Evolutionary conservation across 1,139 yeast species (phyloP).

Genomic region (Taphrina sp.): DNA sequence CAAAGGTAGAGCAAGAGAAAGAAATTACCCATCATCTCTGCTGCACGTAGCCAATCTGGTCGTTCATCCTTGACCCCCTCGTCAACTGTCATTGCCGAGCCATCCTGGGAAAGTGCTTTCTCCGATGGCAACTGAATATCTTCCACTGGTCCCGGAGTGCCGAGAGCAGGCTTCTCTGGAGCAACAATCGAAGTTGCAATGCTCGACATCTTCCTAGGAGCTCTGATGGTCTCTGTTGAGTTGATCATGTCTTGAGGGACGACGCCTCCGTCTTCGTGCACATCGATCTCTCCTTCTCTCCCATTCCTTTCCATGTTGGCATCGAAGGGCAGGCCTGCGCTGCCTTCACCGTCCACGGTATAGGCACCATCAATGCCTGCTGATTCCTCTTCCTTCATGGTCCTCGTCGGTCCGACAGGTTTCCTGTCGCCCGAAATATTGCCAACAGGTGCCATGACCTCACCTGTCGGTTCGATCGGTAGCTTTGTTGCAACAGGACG

Average conservation of each 20-base stretch:
- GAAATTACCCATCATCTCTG: conserved; percentile 28
- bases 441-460: conserved; percentile 24
- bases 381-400: conserved; percentile 14
- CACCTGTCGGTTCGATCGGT: conserved; percentile 28
- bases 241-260: conserved; percentile 19
- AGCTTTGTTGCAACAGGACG: conserved; percentile 21
- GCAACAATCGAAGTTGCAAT: conserved; percentile 2
- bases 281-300: conserved; percentile 24
- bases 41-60: conserved; percentile 33
- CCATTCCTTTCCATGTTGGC: conserved; percentile 7
- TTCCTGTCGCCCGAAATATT: conserved; percentile 12
- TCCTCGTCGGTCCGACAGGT: conserved; percentile 25
- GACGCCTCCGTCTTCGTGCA: conserved; percentile 21
- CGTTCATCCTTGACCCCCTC: conserved; percentile 24
- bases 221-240: conserved; percentile 16
- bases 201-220: conserved; percentile 14
- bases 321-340: conserved; percentile 34
- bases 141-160: conserved; percentile 19
- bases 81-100: conserved; percentile 5
- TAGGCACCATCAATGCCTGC: conserved; percentile 24
- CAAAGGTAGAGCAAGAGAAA: too few relatives aligned
- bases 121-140: conserved; percentile 14
- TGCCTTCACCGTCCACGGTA: conserved; percentile 34
- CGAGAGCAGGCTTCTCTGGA: conserved; percentile 17
- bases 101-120: conserved; percentile 12